Conservation (phyloP, 23 red algal species). For the Gracilaria gracilis region DNA sequence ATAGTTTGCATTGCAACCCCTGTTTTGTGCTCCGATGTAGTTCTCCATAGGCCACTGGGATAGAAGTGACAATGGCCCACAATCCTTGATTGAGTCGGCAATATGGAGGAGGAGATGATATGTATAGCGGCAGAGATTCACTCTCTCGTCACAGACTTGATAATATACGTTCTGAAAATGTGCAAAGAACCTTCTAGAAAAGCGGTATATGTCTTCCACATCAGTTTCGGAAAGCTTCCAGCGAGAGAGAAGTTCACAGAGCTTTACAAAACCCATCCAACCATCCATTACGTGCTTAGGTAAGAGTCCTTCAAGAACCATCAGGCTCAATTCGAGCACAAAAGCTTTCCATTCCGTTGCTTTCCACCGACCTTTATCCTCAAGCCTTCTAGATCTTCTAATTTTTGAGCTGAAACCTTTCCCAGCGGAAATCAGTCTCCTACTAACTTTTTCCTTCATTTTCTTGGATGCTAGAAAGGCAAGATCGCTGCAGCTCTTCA, state of each 20-base stretch:
- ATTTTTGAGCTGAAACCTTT: background rate
- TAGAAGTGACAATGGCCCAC: background rate
- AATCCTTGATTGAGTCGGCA: background rate
- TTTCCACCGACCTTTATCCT: background rate
- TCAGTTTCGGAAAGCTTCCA: background rate
- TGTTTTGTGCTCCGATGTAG: background rate
- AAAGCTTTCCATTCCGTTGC: conserved; percentile 30
- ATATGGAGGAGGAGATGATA: conserved; percentile 21
- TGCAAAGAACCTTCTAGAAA: background rate
- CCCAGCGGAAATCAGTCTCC: background rate
- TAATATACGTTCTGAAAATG: background rate
- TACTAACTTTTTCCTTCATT: background rate
- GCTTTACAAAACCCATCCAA: background rate
- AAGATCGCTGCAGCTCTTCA: background rate
- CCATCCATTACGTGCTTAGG: background rate
- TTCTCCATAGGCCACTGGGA: conserved; percentile 19
- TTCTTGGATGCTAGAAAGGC: background rate
- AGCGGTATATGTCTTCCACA: background rate
- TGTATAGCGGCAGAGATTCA: background rate
- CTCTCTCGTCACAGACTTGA: background rate
- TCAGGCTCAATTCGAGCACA: conserved; percentile 2
- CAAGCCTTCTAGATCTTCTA: background rate
- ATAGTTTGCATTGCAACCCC: background rate
- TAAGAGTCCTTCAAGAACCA: background rate
- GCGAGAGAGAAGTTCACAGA: background rate